Base-by-base conservation (phyloP, 441 rosid genomes). In the Capsella rubella region DNA sequence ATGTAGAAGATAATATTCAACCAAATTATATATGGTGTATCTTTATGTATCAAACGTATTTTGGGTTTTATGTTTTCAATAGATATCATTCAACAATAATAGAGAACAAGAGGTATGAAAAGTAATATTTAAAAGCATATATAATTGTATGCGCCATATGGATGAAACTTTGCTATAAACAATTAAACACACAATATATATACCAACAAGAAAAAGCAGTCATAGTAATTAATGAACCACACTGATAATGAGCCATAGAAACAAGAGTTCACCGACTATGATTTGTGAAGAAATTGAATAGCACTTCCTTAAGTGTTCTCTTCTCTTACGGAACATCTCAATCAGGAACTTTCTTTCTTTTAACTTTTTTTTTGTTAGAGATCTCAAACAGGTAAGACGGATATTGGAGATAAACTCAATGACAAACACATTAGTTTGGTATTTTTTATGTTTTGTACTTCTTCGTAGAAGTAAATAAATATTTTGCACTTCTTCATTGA, bases 121-220 rank as follows among this genome's bases (percentile, higher is more conserved):
- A 32, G 56, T 32, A 15, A 21, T 3, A 18, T 11, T 54, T 3
- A 7, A 7, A 34, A 64, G 34, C 27, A 47, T 46, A 47, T 55
- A 74, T 49, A 50, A 58, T 51, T 59, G 52, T 59, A 9, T 42
- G 55, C 29, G 62, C 29, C 67, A 51, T 16, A 55, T 21, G 25
- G 53, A 67, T 74, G 57, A 50, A 52, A 5, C 14, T 66, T 66
- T 28, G 67, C 73, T 58, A 66, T 66, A 69, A 56, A 71, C 69
- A 52, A 35, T 6, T 28, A 13, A 28, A 61, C 37, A 42, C 21
- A 59, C 18, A 67, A 47, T 40, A 39, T 15, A 47, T 40, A 39
- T 15, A 52, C 32, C 55, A 67, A 73, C 45, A 42, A 54, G 3
- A 45, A 58, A 74, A 64, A 56, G 71, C 42, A 54, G 50, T 45